Evolutionary conservation across 441 rosid species (phyloP), one percentile per base, ranked within the genome.

Genomic region (Sinapis alba): DNA sequence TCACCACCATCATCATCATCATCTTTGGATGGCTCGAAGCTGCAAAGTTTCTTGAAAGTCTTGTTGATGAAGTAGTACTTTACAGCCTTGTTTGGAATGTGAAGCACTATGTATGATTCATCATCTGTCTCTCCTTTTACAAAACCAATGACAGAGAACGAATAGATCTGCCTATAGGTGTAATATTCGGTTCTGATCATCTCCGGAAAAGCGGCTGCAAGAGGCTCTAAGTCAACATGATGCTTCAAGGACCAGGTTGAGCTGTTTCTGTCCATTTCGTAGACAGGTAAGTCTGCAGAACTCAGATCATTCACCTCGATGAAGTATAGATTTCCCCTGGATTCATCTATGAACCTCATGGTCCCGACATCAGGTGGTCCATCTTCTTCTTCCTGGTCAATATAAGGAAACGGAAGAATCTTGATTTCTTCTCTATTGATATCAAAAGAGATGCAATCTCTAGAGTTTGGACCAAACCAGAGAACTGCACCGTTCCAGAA

Each of bases 221-320:
- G 34, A 3, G 68, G 66, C 45, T 77, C 66, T 26, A 86, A 72
- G 68, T 91, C 84, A 45, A 89, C 84, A 0, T 15, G 41, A 63
- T 83, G 68, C 82, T 86, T 89, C 18, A 81, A 13, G 10, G 41
- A 72, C 92, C 93, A 87, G 12, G 64, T 71, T 7, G 81, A 82
- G 60, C 71, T 43, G 34, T 80, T 83, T 7, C 1, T 79, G 54
- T 73, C 73, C 89, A 91, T 84, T 77, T 83, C 86, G 15, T 68
- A 81, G 38, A 86, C 87, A 59, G 69, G 61, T 4, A 85, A 60
- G 19, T 41, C 64, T 6, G 81, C 58, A 7, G 74, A 45, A 13
- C 71, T 68, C 7, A 66, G 32, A 20, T 34, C 68, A 64, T 79
- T 73, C 0, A 80, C 70, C 53, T 84, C 84, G 16, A 83, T 59